These are phyloP conservation scores for Entomortierella chlamydospora DNA, from an alignment of 192 early-diverging fungal genomes.

Conservation along the genomic window DNA sequence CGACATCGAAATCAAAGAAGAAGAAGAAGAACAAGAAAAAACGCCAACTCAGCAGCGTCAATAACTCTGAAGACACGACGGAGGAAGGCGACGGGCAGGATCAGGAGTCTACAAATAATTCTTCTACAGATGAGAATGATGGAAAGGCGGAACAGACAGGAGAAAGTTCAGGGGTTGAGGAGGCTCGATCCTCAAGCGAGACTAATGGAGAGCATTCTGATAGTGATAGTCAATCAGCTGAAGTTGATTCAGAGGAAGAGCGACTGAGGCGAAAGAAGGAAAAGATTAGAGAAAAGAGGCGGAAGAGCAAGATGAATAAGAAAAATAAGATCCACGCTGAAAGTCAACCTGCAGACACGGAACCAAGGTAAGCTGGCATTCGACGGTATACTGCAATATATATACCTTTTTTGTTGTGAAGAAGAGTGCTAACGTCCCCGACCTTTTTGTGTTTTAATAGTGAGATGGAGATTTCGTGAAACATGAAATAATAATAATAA, in stretches of 20 bases:
- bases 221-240: background rate
- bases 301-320: conserved; percentile 45
- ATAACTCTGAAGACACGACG: conserved; percentile 1
- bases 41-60: conserved; percentile 12
- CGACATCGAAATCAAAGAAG: conserved; percentile 27
- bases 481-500: too few relatives aligned
- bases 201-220: background rate
- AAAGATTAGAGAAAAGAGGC: conserved; percentile 41
- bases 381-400: too few relatives aligned
- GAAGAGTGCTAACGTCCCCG: too few relatives aligned
- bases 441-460: background rate
- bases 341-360: background rate
- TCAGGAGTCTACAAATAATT: background rate
- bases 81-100: conserved; percentile 5
- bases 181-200: background rate
- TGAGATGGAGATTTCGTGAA: background rate
- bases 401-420: too few relatives aligned
- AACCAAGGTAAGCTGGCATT: background rate
- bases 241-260: conserved; percentile 10
- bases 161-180: background rate
- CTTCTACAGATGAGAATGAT: background rate
- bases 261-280: conserved; percentile 16
- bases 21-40: conserved; percentile 48
- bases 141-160: background rate
- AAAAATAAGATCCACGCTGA: conserved; percentile 22